A percentile compares a stretch with the other conserved stretches of the same genome.
phyloP scores from a whole-genome alignment of 2,329 filamentous ascomycete genomes.

The Thermochaetoides dissita region DNA sequence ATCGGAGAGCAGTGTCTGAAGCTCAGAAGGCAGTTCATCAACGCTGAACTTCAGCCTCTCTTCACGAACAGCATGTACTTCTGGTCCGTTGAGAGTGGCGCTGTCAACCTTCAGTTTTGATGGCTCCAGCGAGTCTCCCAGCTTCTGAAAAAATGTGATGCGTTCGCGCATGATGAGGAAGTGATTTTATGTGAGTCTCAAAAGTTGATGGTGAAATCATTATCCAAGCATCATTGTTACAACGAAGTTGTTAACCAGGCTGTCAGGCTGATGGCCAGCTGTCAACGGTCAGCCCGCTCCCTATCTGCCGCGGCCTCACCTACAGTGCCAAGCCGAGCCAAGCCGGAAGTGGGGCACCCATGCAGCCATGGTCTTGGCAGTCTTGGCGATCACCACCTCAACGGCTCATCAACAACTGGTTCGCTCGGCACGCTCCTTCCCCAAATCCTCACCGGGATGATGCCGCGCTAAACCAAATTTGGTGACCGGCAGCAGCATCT shows the following conservation, averaged over 20 bases:
- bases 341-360: too few relatives aligned
- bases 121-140: constrained; percentile 51
- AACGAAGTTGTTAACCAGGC: too few relatives aligned
- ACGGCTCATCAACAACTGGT: too few relatives aligned
- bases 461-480: neutral
- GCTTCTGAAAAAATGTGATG: constrained; percentile 62
- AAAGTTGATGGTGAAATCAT: neutral
- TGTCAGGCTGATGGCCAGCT: too few relatives aligned
- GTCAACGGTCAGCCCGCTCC: too few relatives aligned
- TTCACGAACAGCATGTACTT: constrained; percentile 57
- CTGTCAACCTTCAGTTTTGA: constrained; percentile 44
- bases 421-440: neutral
- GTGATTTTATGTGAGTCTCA: neutral
- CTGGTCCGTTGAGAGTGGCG: constrained; percentile 39
- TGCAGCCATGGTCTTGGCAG: too few relatives aligned
- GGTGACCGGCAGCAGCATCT: neutral
- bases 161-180: constrained; percentile 51
- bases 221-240: too few relatives aligned
- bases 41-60: constrained; percentile 62
- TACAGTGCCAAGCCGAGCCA: too few relatives aligned
- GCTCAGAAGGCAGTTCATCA: constrained; percentile 57
- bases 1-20: constrained; percentile 47
- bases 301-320: too few relatives aligned
- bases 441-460: neutral
- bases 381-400: too few relatives aligned